phyloP scores from a whole-genome alignment of 1,284 basidiomycete genomes.

The Mrakiaceae sp. region DNA sequence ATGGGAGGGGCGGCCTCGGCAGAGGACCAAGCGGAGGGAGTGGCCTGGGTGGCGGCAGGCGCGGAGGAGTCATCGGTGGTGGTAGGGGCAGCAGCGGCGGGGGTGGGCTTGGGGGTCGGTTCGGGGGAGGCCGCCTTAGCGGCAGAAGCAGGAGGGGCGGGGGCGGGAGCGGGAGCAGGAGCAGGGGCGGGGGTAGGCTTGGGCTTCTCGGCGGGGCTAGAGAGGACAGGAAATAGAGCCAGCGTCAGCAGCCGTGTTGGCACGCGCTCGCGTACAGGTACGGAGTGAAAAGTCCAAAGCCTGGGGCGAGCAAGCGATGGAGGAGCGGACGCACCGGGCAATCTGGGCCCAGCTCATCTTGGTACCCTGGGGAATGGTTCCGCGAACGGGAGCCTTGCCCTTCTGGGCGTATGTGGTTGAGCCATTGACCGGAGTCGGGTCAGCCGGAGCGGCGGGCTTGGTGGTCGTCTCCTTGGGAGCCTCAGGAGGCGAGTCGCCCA shows the following conservation, averaged over 20 bases:
- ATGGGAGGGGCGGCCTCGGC: not conserved
- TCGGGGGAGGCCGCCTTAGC: slow-evolving; percentile 59
- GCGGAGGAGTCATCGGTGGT: slow-evolving; percentile 20
- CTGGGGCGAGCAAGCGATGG: too few species aligned
- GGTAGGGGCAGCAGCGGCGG: slow-evolving; percentile 23
- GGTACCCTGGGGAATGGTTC: slow-evolving; percentile 20
- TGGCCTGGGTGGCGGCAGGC: slow-evolving; percentile 20
- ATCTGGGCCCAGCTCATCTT: slow-evolving; percentile 39
- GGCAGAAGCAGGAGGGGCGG: slow-evolving; percentile 46
- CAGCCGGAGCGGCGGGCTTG: slow-evolving; percentile 12
- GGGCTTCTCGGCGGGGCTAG: slow-evolving; percentile 33
- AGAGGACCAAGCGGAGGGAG: too few species aligned
- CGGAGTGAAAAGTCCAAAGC: too few species aligned
- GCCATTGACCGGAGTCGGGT: too few species aligned
- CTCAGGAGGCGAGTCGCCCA: slow-evolving; percentile 20
- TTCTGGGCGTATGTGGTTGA: slow-evolving; percentile 6
- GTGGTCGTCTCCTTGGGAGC: slow-evolving; percentile 14
- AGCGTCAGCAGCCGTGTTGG: not conserved
- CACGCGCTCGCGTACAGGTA: too few species aligned
- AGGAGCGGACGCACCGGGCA: slow-evolving; percentile 30
- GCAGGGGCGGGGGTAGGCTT: slow-evolving; percentile 24
- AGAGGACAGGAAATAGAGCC: not conserved
- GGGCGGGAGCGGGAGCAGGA: slow-evolving; percentile 5
- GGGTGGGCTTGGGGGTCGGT: slow-evolving; percentile 44
- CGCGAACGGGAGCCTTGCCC: slow-evolving; percentile 22